phyloP scores from a whole-genome alignment of 2,329 filamentous ascomycete genomes.

The Aspergillus aculeatus region DNA sequence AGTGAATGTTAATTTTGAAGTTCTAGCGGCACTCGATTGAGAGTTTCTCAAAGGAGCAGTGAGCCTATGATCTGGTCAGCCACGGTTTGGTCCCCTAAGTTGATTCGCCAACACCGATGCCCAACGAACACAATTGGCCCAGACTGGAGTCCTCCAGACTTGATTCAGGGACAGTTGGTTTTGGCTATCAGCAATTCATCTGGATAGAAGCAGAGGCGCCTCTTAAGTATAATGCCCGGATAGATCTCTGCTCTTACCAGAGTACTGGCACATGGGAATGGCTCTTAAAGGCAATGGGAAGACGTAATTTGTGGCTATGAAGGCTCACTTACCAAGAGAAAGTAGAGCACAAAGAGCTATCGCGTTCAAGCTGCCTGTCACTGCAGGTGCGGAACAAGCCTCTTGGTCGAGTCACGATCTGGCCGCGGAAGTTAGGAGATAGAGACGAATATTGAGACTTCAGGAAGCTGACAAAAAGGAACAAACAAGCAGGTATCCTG shows the following conservation, averaged over 20 bases:
- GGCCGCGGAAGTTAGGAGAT: background rate
- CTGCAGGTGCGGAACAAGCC: background rate
- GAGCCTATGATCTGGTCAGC: conserved; percentile 1
- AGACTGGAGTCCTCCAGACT: background rate
- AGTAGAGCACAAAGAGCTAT: background rate
- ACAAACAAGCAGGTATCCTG: background rate
- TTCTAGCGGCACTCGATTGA: background rate
- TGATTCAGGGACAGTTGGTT: background rate
- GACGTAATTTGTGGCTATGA: background rate
- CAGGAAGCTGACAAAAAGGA: background rate
- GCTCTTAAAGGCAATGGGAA: background rate
- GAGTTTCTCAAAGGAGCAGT: background rate
- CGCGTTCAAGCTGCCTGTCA: background rate
- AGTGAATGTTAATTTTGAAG: background rate
- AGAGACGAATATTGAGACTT: background rate
- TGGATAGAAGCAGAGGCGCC: background rate
- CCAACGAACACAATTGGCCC: background rate
- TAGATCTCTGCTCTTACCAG: no score
- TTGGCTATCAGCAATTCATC: background rate
- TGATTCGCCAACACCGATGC: background rate
- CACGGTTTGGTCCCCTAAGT: background rate
- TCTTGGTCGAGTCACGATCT: background rate
- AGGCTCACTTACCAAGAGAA: background rate
- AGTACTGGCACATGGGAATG: no score
- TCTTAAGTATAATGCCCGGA: no score